Base-by-base conservation (phyloP, 1,284 basidiomycete genomes). In the Cutaneotrichosporon cavernicola region DNA sequence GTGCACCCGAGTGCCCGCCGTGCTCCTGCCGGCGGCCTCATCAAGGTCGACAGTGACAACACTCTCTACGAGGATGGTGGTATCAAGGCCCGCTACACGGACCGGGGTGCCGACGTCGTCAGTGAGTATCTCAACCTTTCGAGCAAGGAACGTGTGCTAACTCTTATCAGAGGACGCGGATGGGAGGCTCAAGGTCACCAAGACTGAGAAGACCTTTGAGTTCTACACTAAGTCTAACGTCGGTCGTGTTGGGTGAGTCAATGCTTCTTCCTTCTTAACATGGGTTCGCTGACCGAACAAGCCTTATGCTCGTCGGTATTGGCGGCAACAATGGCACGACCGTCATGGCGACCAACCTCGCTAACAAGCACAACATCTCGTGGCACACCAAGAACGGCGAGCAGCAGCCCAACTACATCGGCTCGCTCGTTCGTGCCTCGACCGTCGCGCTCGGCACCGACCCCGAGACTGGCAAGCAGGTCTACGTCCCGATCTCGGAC, bases 271-370 rank as follows among this genome's bases (percentile, higher is more conserved):
- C 32, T 60, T 51, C 26, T 46, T 26, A 38, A 8, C 4, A 7
- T 49, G 31, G 11, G 9, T 11, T 21, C 16, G 38, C 62, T 63
- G 51, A 63, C 56, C 38, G 43, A 36, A n/a, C 2, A 69, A 96
- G 96, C 66, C 85, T 98, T 71, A 91, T 99, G 90, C 90, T 99
- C 85, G 90, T 98, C 76, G 96, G 96, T 69, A 83, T 95, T 70
- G 96, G 96, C 70, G 96, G 96, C 66, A 99, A 99, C 87, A 99
- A 99, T 79, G 96, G 96, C 65, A 88, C 91, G 62, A 99, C 96
- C 53, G 87, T 98, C 65, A 89, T 89, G 71, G 95, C 97, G 32
- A 97, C 94, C 70, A 88, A 98, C 78, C 87, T 98, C 73, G 96
- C 97, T 76, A 99, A 99, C 86, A 88, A 89, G 72, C 90, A 98